Evolutionary conservation across 768 basidiomycete genomes (phyloP).

Genomic region (Boletus pseudopeckii): DNA sequence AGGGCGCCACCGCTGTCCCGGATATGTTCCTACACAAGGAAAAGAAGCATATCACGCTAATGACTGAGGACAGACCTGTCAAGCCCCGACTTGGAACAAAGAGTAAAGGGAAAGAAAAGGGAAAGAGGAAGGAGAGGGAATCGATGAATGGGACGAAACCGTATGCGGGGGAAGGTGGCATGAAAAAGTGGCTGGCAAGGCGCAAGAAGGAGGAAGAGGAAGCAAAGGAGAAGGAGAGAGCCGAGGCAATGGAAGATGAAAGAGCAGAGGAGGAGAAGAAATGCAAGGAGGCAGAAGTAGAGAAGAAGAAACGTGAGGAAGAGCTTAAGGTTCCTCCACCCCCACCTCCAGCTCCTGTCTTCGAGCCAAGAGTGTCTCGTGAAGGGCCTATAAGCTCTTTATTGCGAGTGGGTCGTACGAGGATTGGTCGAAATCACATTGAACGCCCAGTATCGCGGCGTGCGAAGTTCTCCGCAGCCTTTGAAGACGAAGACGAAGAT

Average conservation of each 20-base stretch:
- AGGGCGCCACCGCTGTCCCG: conserved; percentile 42
- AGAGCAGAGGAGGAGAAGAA: conserved; percentile 28
- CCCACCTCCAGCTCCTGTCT: conserved; percentile 15
- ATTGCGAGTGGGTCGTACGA: conserved; percentile 62
- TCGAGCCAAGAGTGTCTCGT: conserved; percentile 16
- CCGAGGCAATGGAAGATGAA: conserved; percentile 35
- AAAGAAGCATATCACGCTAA: conserved; percentile 44
- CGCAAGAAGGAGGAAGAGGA: conserved; percentile 56
- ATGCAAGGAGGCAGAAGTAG: conserved; percentile 18
- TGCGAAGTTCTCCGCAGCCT: conserved; percentile 66
- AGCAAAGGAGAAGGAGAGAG: conserved; percentile 35
- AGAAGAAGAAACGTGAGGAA: conserved; percentile 16
- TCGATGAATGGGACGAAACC: conserved; percentile 62
- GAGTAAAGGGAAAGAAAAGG: conserved; percentile 34
- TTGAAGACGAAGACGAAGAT: conserved; percentile 46
- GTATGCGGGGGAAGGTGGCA: conserved; percentile 74
- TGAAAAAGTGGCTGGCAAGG: conserved; percentile 71
- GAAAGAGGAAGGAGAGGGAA: conserved; percentile 34
- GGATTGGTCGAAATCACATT: conserved; percentile 55
- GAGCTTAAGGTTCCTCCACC: conserved; percentile 18
- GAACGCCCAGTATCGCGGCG: conserved; percentile 50
- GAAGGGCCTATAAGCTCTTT: conserved; percentile 41
- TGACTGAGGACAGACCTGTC: conserved; percentile 55
- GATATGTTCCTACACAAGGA: conserved; percentile 62
- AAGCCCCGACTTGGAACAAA: conserved; percentile 48